A percentile compares a stretch with the other conserved stretches of the same genome.
Evolutionary conservation across 805 yeast species (phyloP).

Genomic region (Tetrapisispora namnaoensis): DNA sequence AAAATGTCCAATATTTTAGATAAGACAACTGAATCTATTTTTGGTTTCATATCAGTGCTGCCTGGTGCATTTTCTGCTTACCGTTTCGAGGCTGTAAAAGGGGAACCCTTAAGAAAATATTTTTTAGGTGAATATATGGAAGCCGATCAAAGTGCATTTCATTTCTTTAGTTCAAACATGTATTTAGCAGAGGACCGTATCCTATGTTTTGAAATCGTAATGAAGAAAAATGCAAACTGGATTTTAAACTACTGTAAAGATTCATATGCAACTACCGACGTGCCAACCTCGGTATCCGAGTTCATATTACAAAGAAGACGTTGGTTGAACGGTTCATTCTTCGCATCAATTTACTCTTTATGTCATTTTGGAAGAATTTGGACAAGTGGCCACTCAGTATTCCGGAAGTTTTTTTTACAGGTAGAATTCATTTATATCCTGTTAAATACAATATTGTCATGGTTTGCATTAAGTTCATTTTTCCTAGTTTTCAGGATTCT

Average conservation of each 20-base stretch:
- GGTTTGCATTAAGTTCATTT: slow-evolving; percentile 89
- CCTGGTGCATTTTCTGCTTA: slow-evolving; percentile 98
- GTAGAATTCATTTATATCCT: slow-evolving; percentile 75
- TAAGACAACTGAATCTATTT: slow-evolving; percentile 89
- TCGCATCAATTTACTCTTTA: slow-evolving; percentile 84
- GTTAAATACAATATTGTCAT: slow-evolving; percentile 65
- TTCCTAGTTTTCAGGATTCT: slow-evolving; percentile 83
- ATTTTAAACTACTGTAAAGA: slow-evolving; percentile 73
- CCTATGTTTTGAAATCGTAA: slow-evolving; percentile 89
- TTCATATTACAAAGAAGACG: slow-evolving; percentile 86
- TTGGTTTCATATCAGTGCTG: slow-evolving; percentile 88
- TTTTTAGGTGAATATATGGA: slow-evolving; percentile 82
- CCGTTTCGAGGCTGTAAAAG: slow-evolving; percentile 71
- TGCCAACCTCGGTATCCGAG: slow-evolving; percentile 79
- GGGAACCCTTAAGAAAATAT: slow-evolving; percentile 80
- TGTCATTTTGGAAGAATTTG: slow-evolving; percentile 69
- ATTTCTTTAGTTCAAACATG: slow-evolving; percentile 91
- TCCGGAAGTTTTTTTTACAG: slow-evolving; percentile 61
- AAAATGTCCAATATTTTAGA: slow-evolving; percentile 91
- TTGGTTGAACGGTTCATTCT: slow-evolving; percentile 95
- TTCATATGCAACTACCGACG: slow-evolving; percentile 92
- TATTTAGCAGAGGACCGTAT: slow-evolving; percentile 95
- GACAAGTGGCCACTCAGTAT: slow-evolving; percentile 62
- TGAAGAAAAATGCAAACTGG: slow-evolving; percentile 67
- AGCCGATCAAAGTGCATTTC: slow-evolving; percentile 53